Percentiles rank a stretch among this genome's conserved stretches.
phyloP scores from a whole-genome alignment of 208 protist genomes.

The Acanthamoeba royreba region DNA sequence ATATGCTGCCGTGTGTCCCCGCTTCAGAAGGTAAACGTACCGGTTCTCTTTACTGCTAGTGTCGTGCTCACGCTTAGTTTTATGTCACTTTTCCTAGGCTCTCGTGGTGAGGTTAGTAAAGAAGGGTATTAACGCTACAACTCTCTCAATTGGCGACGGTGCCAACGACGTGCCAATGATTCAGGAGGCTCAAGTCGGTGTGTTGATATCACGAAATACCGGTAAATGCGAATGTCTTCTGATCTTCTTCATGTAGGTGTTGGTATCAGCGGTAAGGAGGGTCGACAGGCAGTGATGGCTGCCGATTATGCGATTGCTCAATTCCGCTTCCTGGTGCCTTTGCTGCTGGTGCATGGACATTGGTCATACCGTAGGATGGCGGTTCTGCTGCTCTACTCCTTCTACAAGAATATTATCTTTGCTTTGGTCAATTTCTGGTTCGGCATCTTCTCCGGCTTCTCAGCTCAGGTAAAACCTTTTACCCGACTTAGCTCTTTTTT shows the following conservation, averaged over 20 bases:
- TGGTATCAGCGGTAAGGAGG: slow-evolving; percentile 85
- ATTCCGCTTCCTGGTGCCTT: slow-evolving; percentile 78
- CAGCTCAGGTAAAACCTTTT: slow-evolving; percentile 82
- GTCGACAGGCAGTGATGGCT: slow-evolving; percentile 79
- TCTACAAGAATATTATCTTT: slow-evolving; percentile 96
- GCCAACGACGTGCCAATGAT: slow-evolving; percentile 98
- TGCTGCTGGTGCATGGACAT: slow-evolving; percentile 93
- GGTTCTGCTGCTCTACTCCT: slow-evolving; percentile 91
- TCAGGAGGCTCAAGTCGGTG: slow-evolving; percentile 70
- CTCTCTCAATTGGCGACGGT: slow-evolving; percentile 96
- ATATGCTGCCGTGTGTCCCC: slow-evolving; percentile 83
- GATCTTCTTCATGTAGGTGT: slow-evolving; percentile 73
- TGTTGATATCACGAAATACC: background rate
- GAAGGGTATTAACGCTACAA: slow-evolving; percentile 69
- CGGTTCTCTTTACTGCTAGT: background rate
- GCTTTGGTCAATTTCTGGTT: slow-evolving; percentile 89
- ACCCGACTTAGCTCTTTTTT: background rate
- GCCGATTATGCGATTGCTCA: slow-evolving; percentile 81
- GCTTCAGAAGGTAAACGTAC: slow-evolving; percentile 70
- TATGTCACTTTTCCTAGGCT: background rate
- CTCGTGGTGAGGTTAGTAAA: slow-evolving; percentile 73
- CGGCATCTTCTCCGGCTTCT: slow-evolving; percentile 86
- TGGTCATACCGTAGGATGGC: slow-evolving; percentile 92
- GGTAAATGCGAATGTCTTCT: background rate
- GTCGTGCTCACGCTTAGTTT: background rate